Evolutionary conservation across 371 early-diverging fungal genomes (phyloP).

Genomic region (Haplosporangium sp.): DNA sequence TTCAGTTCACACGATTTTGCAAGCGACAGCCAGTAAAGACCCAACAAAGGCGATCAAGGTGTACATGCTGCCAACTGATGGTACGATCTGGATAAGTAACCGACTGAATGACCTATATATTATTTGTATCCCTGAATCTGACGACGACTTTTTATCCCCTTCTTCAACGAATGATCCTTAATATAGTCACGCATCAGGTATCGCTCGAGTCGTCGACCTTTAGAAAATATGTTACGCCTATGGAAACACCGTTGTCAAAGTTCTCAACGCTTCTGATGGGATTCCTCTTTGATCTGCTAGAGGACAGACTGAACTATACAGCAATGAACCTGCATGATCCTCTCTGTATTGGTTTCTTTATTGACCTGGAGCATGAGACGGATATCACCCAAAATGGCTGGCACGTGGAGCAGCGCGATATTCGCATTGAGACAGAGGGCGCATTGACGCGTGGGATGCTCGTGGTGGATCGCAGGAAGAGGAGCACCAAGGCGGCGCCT

Average conservation of each 20-base stretch:
- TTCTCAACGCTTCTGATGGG: conserved; percentile 28
- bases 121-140: not conserved
- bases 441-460: conserved; percentile 63
- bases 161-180: not conserved
- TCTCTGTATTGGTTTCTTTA: conserved; percentile 49
- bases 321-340: conserved; percentile 51
- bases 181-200: conserved; percentile 37
- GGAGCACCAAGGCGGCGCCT: conserved; percentile 34
- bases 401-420: conserved; percentile 54
- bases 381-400: conserved; percentile 32
- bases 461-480: conserved; percentile 55
- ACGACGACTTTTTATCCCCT: not conserved
- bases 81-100: conserved; percentile 23
- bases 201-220: conserved; percentile 16
- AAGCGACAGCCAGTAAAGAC: conserved; percentile 55
- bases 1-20: conserved; percentile 60
- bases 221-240: conserved; percentile 28
- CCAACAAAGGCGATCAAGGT: conserved; percentile 49
- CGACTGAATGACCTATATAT: too few relatives aligned
- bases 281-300: conserved; percentile 31
- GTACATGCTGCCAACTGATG: conserved; percentile 61
- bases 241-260: conserved; percentile 44
- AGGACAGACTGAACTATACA: conserved; percentile 21
- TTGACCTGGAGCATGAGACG: conserved; percentile 41
- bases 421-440: conserved; percentile 61